Base-by-base conservation (phyloP, 176 grass and related monocot species). In the Aegilops tauschii region DNA sequence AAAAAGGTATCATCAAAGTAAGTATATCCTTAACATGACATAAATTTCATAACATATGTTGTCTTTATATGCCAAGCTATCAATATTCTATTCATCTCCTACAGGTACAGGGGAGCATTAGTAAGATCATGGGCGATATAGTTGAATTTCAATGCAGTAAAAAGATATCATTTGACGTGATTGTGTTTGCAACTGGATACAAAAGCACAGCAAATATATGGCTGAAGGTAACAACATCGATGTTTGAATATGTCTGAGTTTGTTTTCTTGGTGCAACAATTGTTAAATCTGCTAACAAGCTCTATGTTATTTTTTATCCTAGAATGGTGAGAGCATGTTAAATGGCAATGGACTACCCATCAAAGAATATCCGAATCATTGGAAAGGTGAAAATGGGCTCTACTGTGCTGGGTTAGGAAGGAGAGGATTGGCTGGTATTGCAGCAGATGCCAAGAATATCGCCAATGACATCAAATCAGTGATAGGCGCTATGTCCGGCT, bases 131-230 rank as follows among this genome's bases (percentile, higher is more conserved):
- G 5, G 76, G 80, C 1, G 40, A 89, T 18, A 67, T 52, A 9
- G 32, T 94, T 0, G 52, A 73, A 52, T 91, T 94, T 32, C 27
- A 49, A 5, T 54, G 59, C 16, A 71, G 76, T 8, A 61, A 81
- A 21, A 27, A 85, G 4, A 0, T 45, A 4, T 11, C 40, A 1
- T 92, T 65, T 29, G 89, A 70, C 18, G 68, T 20, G 20, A 39
- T 70, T 70, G 68, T 70, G 8, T 70, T 70, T 39, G 68, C 68
- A 9, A 92, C 92, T 1, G 89, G 92, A 29, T 94, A 89, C 21
- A 80, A 32, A 89, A 94, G 70, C 81, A 78, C 75, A 3, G 28
- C 27, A 5, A 84, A 81, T 49, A 44, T 9, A 10, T 91, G 89
- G 89, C 79, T 94, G 0, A 58, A 58, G 54, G 54, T 58, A 58